Conservation (phyloP, 106 monocot genomes). For the Dioscorea alata region DNA sequence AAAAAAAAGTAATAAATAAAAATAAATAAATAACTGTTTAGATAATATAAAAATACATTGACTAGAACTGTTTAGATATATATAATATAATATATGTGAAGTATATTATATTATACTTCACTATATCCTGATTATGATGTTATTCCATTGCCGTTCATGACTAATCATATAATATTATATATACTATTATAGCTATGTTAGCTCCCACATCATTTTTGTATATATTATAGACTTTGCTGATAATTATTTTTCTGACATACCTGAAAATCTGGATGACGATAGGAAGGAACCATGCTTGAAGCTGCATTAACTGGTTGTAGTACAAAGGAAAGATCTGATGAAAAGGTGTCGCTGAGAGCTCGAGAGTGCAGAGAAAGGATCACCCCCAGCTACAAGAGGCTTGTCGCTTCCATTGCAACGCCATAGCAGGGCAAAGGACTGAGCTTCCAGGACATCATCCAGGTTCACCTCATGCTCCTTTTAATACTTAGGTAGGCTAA, state of each 20-base stretch:
- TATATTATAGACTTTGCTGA: no score
- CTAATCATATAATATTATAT: no score
- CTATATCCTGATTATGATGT: no score
- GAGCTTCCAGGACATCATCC: conserved; percentile 49
- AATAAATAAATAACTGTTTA: no score
- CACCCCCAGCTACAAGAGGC: conserved; percentile 47
- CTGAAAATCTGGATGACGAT: neutral
- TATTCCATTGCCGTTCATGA: no score
- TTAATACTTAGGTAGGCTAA: conserved; percentile 5
- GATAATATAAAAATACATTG: no score
- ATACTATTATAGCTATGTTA: no score
- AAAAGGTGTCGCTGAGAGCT: conserved; percentile 32
- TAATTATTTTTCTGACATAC: neutral
- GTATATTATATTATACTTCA: no score
- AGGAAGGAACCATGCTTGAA: conserved; percentile 32
- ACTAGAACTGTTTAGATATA: no score
- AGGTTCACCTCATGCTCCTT: conserved; percentile 25
- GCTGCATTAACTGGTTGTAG: neutral
- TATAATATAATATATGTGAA: no score
- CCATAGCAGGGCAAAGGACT: conserved; percentile 52
- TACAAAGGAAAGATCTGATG: neutral
- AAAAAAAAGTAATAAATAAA: no score
- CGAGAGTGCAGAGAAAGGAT: conserved; percentile 59
- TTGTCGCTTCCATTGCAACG: conserved; percentile 46
- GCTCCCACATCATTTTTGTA: no score